Evolutionary conservation across 148 eudicot genomes (phyloP).

Genomic region (Limonium bicolor): DNA sequence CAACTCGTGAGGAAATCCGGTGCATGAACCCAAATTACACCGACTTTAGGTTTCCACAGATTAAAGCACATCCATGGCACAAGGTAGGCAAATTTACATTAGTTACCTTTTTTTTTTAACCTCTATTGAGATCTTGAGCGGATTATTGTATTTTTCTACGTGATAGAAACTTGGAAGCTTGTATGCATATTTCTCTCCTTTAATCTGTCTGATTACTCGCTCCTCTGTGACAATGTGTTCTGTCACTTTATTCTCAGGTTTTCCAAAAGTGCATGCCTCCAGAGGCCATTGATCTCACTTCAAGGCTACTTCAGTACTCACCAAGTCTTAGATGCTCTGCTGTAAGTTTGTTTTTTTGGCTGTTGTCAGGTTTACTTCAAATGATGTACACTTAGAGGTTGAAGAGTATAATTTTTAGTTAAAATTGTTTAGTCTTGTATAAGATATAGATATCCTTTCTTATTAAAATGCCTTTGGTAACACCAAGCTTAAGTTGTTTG

Average conservation of each 20-base stretch:
- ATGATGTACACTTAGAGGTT: too few relatives aligned
- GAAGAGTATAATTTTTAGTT: too few relatives aligned
- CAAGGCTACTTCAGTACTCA: constrained; percentile 49
- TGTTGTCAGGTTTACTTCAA: too few relatives aligned
- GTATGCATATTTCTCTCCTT: constrained; percentile 19
- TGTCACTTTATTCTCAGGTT: constrained; percentile 37
- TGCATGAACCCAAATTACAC: constrained; percentile 58
- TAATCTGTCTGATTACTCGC: constrained; percentile 9
- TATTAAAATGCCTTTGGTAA: not conserved
- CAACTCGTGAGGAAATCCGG: constrained; percentile 54
- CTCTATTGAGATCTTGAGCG: not conserved
- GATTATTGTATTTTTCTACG: not conserved
- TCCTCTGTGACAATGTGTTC: not conserved
- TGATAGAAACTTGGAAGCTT: not conserved
- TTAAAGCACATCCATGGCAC: constrained; percentile 68
- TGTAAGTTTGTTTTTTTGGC: constrained; percentile 20
- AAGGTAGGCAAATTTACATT: constrained; percentile 18
- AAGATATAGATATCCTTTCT: not conserved
- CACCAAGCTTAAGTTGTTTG: too few relatives aligned
- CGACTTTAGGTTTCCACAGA: constrained; percentile 60
- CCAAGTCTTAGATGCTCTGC: constrained; percentile 56
- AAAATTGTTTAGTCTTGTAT: not conserved
- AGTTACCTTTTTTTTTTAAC: not conserved
- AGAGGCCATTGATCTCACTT: constrained; percentile 33
- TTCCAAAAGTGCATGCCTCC: constrained; percentile 26